Evolutionary conservation across 2,329 filamentous ascomycete genomes (phyloP).

Genomic region (Metarhizium anisopliae): DNA sequence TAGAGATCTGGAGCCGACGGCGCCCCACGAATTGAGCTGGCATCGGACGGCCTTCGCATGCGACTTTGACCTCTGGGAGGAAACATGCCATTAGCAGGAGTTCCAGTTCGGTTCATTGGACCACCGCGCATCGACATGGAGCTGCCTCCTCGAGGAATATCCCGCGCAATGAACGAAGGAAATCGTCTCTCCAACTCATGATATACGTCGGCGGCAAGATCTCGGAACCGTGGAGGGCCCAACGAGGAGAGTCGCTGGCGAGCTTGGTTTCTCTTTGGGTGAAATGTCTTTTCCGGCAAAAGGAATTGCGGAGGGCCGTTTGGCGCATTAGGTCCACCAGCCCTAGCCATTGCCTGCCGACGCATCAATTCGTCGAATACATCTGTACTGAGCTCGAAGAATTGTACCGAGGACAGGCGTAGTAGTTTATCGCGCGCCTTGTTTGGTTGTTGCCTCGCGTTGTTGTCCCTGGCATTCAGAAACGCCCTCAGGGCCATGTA

Average conservation of each 20-base stretch:
- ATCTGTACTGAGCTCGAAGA: conserved; percentile 95
- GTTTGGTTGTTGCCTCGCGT: conserved; percentile 66
- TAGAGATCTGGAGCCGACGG: conserved; percentile 35
- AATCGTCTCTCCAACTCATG: conserved; percentile 88
- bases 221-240: conserved; percentile 76
- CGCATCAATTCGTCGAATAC: conserved; percentile 92
- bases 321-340: conserved; percentile 38
- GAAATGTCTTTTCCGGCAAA: conserved; percentile 78
- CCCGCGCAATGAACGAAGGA: conserved; percentile 64
- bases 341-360: conserved; percentile 60
- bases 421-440: conserved; percentile 91
- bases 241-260: conserved; percentile 88
- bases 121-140: conserved; percentile 53
- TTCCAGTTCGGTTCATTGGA: conserved; percentile 50
- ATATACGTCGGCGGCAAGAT: conserved; percentile 91
- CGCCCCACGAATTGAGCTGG: conserved; percentile 46
- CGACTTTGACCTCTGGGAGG: conserved; percentile 43
- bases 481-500: conserved; percentile 72
- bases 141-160: conserved; percentile 61
- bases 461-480: conserved; percentile 68
- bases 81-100: conserved; percentile 47
- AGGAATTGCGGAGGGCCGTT: conserved; percentile 61
- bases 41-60: conserved; percentile 50
- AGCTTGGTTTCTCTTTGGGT: conserved; percentile 97
- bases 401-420: conserved; percentile 82